phyloP scores from a whole-genome alignment of 768 basidiomycete species.

The Suillus discolor region DNA sequence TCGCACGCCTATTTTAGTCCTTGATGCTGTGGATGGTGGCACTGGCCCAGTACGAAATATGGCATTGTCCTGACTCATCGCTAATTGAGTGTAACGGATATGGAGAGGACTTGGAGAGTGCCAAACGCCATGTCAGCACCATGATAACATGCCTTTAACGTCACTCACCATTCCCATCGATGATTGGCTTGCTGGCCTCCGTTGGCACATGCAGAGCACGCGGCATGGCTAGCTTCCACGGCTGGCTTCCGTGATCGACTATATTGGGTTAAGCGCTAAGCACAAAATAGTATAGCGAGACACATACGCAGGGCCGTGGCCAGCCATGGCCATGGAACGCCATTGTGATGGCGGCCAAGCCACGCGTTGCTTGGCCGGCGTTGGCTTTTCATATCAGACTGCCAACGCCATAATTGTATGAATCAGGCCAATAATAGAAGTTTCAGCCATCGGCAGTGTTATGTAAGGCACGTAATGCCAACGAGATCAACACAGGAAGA shows the following conservation, averaged over 20 bases:
- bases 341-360: not conserved
- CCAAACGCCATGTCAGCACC: not conserved
- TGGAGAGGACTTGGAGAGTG: not conserved
- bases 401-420: not conserved
- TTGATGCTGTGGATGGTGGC: not conserved
- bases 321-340: not conserved
- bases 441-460: too few relatives aligned
- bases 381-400: not conserved
- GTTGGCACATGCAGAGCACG: not conserved
- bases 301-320: not conserved
- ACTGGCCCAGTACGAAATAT: not conserved
- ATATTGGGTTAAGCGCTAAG: not conserved
- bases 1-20: not conserved
- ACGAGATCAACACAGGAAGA: not conserved
- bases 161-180: not conserved
- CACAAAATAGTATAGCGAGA: not conserved
- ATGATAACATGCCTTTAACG: not conserved
- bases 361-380: slow-evolving; percentile 1
- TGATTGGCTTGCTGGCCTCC: not conserved
- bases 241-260: not conserved
- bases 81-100: not conserved
- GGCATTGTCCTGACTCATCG: not conserved
- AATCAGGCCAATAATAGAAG: not conserved
- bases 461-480: not conserved
- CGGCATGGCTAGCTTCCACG: not conserved